These are phyloP conservation scores for Rhizodiscina lignyota DNA, from an alignment of 495 filamentous ascomycete genomes.

Conservation along the genomic window DNA sequence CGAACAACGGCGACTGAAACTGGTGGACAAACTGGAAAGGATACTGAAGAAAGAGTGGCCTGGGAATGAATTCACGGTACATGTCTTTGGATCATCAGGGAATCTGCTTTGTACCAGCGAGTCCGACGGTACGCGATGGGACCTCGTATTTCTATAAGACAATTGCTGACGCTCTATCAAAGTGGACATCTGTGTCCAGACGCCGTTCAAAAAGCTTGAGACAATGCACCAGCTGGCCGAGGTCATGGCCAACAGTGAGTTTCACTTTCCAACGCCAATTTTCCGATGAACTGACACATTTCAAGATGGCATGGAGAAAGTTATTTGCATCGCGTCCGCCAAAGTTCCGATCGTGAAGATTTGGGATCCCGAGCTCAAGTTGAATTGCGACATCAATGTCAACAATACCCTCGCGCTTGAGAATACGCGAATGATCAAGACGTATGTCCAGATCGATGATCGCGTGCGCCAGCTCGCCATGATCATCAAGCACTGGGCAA, in stretches of 20 bases:
- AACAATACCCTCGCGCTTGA: conserved; percentile 90
- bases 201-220: conserved; percentile 68
- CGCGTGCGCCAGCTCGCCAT: conserved; percentile 84
- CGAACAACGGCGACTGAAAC: conserved; percentile 50
- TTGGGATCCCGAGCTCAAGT: conserved; percentile 81
- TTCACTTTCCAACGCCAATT: background rate
- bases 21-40: conserved; percentile 73
- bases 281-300: conserved; percentile 13
- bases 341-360: conserved; percentile 99
- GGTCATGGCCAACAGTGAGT: conserved; percentile 66
- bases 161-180: background rate
- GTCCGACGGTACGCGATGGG: conserved; percentile 62
- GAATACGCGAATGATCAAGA: conserved; percentile 96
- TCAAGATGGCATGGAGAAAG: conserved; percentile 85
- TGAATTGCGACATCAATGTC: conserved; percentile 98
- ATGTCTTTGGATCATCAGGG: conserved; percentile 93
- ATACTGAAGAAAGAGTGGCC: conserved; percentile 85
- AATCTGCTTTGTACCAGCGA: conserved; percentile 91
- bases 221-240: conserved; percentile 76
- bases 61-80: conserved; percentile 71
- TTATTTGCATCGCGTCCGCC: conserved; percentile 81
- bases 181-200: conserved; percentile 98
- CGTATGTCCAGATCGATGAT: conserved; percentile 86
- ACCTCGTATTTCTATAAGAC: conserved; percentile 13
- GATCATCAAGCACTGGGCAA: conserved; percentile 95